Base-by-base conservation (phyloP, 257 asterid species). In the Gentiana dahurica region DNA sequence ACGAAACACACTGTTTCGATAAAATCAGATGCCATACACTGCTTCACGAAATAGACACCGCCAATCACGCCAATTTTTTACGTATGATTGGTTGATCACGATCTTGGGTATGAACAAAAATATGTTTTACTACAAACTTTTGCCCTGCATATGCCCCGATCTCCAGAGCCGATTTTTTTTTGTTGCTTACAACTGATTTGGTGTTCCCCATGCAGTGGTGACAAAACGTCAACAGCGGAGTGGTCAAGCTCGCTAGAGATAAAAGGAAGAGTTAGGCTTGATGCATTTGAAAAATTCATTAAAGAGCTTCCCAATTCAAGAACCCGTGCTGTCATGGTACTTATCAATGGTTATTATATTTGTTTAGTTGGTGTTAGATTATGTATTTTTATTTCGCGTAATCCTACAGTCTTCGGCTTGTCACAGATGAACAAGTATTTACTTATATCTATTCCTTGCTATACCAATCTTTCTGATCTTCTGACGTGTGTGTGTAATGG, bases 321-420 rank as follows among this genome's bases (percentile, higher is more conserved):
- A 60, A 83, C 95, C 24, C 99, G 99, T 77, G 95, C 97, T 72
- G 99, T 92, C 83, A 92, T 92, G 99, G 99, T 92, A 92, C 82
- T 70, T 79, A 24, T 24, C 24, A 69, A 77, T 82, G 90, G 81
- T 84, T 80, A 69, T 65, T 67, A 24, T 24, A 24, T 67, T 80
- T 78, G 74, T 75, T 64, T 79, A 61, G 61, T 71, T 66, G 78
- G 75, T 73, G 64, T 75, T 77, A 64, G 57, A 54, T 55, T 66
- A 55, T 64, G 12, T 71, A 65, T 63, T 73, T 39, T 58, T 24
- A 65, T 64, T 63, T 69, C 34, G 32, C 24, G 24, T 24, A 24
- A 24, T 24, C 46, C 6, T 59, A 63, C 35, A 74, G 56, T 64
- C 68, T 67, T 67, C 71, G 61, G 76, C 74, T 71, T 77, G 66